A percentile compares a stretch with the other conserved stretches of the same genome.
Evolutionary conservation across 225 moss, liverwort and hornwort species (phyloP).

Genomic region (Pleurozium schreberi): DNA sequence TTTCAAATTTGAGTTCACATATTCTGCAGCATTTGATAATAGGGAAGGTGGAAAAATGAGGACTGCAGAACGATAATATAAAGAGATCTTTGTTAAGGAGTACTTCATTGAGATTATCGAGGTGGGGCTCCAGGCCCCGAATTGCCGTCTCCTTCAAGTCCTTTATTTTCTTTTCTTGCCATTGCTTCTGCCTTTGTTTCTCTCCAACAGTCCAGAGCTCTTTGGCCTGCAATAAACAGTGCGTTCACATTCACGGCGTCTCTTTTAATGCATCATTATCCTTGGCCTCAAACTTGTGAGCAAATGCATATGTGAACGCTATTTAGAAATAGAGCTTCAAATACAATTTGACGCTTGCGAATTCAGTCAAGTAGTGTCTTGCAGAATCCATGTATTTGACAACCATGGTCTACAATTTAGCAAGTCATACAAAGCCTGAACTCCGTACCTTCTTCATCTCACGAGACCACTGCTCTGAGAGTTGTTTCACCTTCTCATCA

Average conservation of each 20-base stretch:
- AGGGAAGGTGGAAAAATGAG: neutral
- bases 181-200: constrained; percentile 62
- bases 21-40: neutral
- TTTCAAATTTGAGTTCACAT: neutral
- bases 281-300: neutral
- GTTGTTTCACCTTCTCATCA: constrained; percentile 68
- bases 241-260: constrained; percentile 5
- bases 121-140: constrained; percentile 81
- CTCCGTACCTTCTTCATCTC: constrained; percentile 73
- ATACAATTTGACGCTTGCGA: neutral
- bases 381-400: neutral
- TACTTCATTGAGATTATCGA: constrained; percentile 77
- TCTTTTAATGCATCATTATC: neutral
- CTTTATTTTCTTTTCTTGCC: constrained; percentile 79
- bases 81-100: neutral
- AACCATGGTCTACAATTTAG: neutral
- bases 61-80: neutral
- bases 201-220: constrained; percentile 83
- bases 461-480: constrained; percentile 58
- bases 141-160: constrained; percentile 79
- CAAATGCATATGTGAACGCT: neutral
- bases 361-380: neutral
- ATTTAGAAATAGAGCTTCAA: neutral
- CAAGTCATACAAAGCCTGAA: neutral
- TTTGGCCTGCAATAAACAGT: constrained; percentile 41